A percentile compares a stretch with the other conserved stretches of the same genome.
phyloP scores from a whole-genome alignment of 2,329 filamentous ascomycete species.

The Nemania sp. region DNA sequence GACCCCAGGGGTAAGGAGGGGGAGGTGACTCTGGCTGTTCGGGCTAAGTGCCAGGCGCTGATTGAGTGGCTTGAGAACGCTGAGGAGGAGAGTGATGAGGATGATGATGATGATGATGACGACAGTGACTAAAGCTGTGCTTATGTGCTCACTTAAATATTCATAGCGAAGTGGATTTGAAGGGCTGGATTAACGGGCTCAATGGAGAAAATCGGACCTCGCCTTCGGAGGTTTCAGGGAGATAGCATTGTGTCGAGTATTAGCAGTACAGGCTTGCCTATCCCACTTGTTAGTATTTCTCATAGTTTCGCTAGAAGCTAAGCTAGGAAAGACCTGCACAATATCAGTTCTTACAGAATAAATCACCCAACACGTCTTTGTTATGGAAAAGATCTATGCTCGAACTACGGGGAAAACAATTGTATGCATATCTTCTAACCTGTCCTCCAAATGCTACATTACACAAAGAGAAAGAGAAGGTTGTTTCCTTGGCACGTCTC shows the following conservation, averaged over 20 bases:
- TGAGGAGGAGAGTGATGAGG: conserved; percentile 77
- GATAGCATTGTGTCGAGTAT: not conserved
- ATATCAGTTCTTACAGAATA: not conserved
- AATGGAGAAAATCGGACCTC: not conserved
- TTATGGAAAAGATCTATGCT: not conserved
- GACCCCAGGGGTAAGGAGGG: conserved; percentile 75
- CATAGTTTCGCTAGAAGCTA: not conserved
- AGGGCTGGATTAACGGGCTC: not conserved
- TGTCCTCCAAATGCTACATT: no score
- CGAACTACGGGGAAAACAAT: no score
- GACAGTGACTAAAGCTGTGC: conserved; percentile 16
- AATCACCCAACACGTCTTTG: not conserved
- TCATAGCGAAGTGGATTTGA: not conserved
- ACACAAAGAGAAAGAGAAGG: no score
- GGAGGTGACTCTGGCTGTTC: conserved; percentile 76
- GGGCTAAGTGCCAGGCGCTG: conserved; percentile 79
- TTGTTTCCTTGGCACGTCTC: no score
- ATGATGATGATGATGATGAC: conserved; percentile 73
- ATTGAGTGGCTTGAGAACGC: conserved; percentile 88
- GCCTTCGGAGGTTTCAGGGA: not conserved
- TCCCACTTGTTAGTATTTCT: not conserved
- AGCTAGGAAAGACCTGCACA: not conserved
- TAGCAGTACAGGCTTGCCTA: not conserved
- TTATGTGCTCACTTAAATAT: not conserved
- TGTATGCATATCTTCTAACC: no score